A percentile compares a stretch with the other conserved stretches of the same genome.
Conservation (phyloP, 2,329 filamentous ascomycete genomes). For the Verticillium alfalfae region DNA sequence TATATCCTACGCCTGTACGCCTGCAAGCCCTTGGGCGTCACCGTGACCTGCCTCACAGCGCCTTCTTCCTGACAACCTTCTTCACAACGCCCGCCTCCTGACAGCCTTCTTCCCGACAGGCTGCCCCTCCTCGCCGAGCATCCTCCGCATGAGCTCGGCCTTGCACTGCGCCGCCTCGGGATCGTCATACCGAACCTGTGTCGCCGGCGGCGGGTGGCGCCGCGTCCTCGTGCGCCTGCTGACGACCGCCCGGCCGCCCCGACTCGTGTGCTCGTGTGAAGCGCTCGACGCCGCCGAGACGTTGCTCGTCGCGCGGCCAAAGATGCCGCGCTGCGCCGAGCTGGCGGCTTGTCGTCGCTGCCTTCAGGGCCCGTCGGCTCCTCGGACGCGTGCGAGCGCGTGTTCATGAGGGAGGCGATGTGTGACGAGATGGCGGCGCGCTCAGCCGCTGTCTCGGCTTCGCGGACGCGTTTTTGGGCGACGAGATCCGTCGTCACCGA, state of each 20-base stretch:
- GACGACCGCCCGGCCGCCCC: background rate
- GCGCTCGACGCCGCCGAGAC: conserved; percentile 44
- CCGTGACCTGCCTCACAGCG: conserved; percentile 2
- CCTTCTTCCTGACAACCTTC: conserved; percentile 1
- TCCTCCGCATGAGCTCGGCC: conserved; percentile 37
- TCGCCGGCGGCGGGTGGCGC: conserved; percentile 30
- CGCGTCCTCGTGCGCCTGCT: conserved; percentile 5
- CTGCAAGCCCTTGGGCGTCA: too few relatives aligned
- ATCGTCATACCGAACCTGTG: conserved; percentile 50
- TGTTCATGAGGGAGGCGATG: conserved; percentile 32
- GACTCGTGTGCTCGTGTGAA: conserved; percentile 37
- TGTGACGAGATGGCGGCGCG: conserved; percentile 31
- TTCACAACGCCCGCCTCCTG: conserved; percentile 6
- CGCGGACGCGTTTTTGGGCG: conserved; percentile 13
- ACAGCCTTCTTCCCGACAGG: background rate
- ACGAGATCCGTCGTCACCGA: conserved; percentile 29
- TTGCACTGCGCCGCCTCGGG: conserved; percentile 39
- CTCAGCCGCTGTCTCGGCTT: conserved; percentile 24
- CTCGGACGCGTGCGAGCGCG: conserved; percentile 12
- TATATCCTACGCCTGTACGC: too few relatives aligned
- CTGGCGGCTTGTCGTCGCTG: background rate
- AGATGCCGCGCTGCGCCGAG: conserved; percentile 36
- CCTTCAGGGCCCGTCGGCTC: conserved; percentile 5
- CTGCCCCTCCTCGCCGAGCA: conserved; percentile 18
- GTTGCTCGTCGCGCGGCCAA: conserved; percentile 55